phyloP scores from a whole-genome alignment of 441 rosid species.

The Eruca vesicaria region DNA sequence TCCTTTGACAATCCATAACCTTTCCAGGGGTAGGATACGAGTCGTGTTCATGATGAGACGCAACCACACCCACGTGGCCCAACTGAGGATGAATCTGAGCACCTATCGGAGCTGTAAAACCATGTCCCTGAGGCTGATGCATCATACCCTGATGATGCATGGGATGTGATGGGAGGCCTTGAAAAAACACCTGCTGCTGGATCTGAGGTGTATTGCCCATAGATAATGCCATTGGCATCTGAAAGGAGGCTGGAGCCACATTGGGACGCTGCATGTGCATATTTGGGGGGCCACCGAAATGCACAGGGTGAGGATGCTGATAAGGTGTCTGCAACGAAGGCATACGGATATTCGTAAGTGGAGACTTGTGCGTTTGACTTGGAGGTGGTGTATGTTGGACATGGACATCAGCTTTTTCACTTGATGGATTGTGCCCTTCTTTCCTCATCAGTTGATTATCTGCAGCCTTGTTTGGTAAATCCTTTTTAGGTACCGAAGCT shows the following conservation, averaged over 20 bases:
- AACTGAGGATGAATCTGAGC: slow-evolving; percentile 64
- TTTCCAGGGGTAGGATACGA: slow-evolving; percentile 65
- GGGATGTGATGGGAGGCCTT: slow-evolving; percentile 73
- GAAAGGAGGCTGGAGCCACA: slow-evolving; percentile 24
- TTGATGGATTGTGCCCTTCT: slow-evolving; percentile 49
- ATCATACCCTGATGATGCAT: slow-evolving; percentile 82
- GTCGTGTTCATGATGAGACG: slow-evolving; percentile 56
- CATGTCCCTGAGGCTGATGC: slow-evolving; percentile 82
- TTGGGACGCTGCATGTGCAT: slow-evolving; percentile 60
- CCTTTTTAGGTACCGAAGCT: slow-evolving; percentile 59
- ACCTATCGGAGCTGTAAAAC: slow-evolving; percentile 69
- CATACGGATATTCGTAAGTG: slow-evolving; percentile 53
- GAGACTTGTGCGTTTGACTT: slow-evolving; percentile 63
- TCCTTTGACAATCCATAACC: slow-evolving; percentile 55
- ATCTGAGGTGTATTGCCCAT: slow-evolving; percentile 76
- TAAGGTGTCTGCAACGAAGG: slow-evolving; percentile 67
- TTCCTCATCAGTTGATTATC: slow-evolving; percentile 47
- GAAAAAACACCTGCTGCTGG: slow-evolving; percentile 74
- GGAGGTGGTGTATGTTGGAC: slow-evolving; percentile 44
- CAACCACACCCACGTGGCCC: slow-evolving; percentile 58
- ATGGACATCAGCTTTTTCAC: slow-evolving; percentile 60
- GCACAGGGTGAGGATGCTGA: slow-evolving; percentile 62
- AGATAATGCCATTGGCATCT: slow-evolving; percentile 69
- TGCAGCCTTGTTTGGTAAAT: slow-evolving; percentile 52
- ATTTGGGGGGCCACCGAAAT: slow-evolving; percentile 65